These are phyloP conservation scores for Mychonastes homosphaera DNA, from an alignment of 139 green algal species.

Conservation along the genomic window DNA sequence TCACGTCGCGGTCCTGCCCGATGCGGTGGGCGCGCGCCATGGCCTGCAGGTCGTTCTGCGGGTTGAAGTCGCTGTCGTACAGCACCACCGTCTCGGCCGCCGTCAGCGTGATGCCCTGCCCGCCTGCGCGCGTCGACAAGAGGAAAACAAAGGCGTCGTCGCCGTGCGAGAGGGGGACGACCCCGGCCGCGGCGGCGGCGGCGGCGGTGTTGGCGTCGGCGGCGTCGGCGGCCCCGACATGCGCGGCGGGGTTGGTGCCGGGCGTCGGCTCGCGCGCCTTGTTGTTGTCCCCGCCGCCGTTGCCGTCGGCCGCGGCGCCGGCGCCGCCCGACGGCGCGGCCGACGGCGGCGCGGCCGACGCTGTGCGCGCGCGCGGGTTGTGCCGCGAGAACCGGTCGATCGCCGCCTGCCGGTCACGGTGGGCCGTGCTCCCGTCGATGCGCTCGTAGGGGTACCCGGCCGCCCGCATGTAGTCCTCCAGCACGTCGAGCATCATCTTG, in stretches of 20 bases:
- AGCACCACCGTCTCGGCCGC: constrained; percentile 89
- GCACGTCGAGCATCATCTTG: constrained; percentile 74
- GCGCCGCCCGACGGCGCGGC: no score
- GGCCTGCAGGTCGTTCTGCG: constrained; percentile 84
- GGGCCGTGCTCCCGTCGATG: constrained; percentile 60
- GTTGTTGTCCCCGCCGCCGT: no score
- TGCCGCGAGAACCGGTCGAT: constrained; percentile 92
- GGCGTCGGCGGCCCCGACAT: background rate
- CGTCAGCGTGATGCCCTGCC: constrained; percentile 94
- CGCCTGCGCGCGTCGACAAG: constrained; percentile 82
- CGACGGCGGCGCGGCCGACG: no score
- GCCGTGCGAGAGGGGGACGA: no score
- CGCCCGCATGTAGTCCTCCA: constrained; percentile 67
- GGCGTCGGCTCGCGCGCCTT: no score
- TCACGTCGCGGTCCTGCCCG: constrained; percentile 67
- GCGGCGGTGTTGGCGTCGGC: background rate
- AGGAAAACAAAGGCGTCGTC: constrained; percentile 76
- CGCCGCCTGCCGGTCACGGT: constrained; percentile 59
- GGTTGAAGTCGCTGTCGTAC: constrained; percentile 93
- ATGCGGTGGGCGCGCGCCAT: constrained; percentile 96
- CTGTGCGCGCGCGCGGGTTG: no score
- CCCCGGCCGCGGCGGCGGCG: no score
- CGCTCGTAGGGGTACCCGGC: constrained; percentile 59
- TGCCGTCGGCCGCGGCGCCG: no score
- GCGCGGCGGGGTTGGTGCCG: background rate